Conservation (phyloP, 1,139 yeast genomes). For the Saccharomyces uvarum region DNA sequence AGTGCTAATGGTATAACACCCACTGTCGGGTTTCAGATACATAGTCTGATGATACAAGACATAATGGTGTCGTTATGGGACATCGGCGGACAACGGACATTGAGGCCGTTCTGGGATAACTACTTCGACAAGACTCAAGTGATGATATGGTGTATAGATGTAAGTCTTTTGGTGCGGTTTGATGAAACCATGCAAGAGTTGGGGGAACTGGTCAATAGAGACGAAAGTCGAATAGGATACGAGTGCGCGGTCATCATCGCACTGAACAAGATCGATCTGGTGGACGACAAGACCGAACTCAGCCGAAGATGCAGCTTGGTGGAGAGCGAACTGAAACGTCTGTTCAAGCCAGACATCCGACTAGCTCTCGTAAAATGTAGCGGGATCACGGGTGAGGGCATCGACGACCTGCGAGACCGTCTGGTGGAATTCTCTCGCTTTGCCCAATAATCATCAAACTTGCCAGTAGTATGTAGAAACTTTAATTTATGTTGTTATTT, state of each 20-base stretch:
- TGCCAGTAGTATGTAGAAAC: not conserved
- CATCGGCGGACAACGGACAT: conserved; percentile 76
- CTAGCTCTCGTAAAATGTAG: conserved; percentile 11
- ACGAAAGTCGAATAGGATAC: conserved; percentile 58
- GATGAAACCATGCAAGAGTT: conserved; percentile 61
- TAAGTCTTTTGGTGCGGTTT: conserved; percentile 52
- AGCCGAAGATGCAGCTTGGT: not conserved
- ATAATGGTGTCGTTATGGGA: conserved; percentile 55
- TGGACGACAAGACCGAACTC: conserved; percentile 14
- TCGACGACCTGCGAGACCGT: conserved; percentile 5
- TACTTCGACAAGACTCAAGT: conserved; percentile 82
- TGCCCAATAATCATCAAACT: not conserved
- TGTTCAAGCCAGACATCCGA: not conserved
- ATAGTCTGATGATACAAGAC: conserved; percentile 37
- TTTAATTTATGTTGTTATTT: not conserved
- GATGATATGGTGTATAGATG: conserved; percentile 89
- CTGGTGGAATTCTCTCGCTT: not conserved
- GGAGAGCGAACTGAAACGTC: not conserved
- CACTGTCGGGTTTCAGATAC: conserved; percentile 58
- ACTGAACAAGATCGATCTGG: conserved; percentile 52
- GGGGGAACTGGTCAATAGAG: conserved; percentile 45
- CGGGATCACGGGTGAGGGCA: conserved; percentile 15
- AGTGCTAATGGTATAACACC: conserved; percentile 39
- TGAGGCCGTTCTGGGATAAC: conserved; percentile 83
- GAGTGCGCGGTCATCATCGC: conserved; percentile 46